Conservation (phyloP, 768 basidiomycete genomes). For the Scleroderma bovista region DNA sequence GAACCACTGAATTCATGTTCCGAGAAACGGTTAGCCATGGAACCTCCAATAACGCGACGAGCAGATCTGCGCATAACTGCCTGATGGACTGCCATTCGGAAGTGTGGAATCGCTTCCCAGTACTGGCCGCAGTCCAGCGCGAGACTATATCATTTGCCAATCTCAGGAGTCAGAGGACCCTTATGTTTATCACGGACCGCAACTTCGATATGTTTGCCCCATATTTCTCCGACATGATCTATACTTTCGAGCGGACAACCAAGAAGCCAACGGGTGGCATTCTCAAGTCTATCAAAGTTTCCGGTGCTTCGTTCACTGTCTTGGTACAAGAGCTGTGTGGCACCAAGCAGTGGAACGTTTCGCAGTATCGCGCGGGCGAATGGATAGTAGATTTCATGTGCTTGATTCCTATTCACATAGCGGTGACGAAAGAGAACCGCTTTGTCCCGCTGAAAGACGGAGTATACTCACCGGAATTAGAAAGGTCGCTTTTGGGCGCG, state of each 20-base stretch:
- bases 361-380: no score
- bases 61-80: conserved; percentile 40
- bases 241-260: no score
- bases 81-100: conserved; percentile 51
- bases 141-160: conserved; percentile 33
- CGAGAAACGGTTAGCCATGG: conserved; percentile 33
- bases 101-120: no score
- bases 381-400: no score
- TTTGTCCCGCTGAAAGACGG: conserved; percentile 59
- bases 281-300: conserved; percentile 33
- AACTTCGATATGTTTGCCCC: conserved; percentile 30
- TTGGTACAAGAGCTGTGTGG: conserved; percentile 13
- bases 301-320: conserved; percentile 20
- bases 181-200: conserved; percentile 40
- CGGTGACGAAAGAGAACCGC: no score
- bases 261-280: conserved; percentile 47
- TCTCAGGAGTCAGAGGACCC: conserved; percentile 24
- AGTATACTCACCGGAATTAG: conserved; percentile 42
- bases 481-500: conserved; percentile 52
- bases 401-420: no score
- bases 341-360: conserved; percentile 17
- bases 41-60: conserved; percentile 7
- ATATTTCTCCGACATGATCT: conserved; percentile 43
- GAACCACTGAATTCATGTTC: conserved; percentile 55
- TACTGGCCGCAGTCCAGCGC: conserved; percentile 45